Evolutionary conservation across 106 monocot genomes (phyloP), one percentile per base, ranked within the genome.

Genomic region (Dioscorea dumetorum): DNA sequence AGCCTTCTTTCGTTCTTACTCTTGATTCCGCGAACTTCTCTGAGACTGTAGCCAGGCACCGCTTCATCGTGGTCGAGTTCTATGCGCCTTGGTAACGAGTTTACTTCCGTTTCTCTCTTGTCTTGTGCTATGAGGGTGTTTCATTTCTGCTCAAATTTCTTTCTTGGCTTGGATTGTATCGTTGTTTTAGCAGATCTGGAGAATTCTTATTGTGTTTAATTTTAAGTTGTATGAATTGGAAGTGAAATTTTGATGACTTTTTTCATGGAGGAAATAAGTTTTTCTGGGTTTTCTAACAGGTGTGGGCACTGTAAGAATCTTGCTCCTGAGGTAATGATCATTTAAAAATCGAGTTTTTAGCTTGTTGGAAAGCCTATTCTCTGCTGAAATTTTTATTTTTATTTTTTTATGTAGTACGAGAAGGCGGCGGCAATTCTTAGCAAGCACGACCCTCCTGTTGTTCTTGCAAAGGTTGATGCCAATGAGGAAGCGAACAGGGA

Each of bases 381-480:
- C 5, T 19, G 54, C 15, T 16, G 5, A 54, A 19, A 19, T 1
- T 54, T 19, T 54, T 1, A 54, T 19, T 19, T 91, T 66, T 18
- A 1, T 33, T 32, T 64, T 11, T 34, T 64, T 33, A 17, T 62
- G 23, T 12, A 97, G 97, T 97, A 89, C 75, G 97, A 97, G 78
- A 92, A 89, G 64, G 97, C 92, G 32, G 97, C 97, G 48, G 73
- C 78, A 15, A 23, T 73, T 18, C 57, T 97, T 62, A 86, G 72
- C 49, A 74, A 76, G 66, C 84, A 97, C 61, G 87, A 92, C 49
- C 88, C 88, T 61, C 91, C 91, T 2, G 67, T 97, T 49, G 81
- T 89, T 79, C 88, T 97, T 66, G 91, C 97, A 18, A 97, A 97
- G 73, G 83, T 97, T 60, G 84, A 97, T 72, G 86, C 86, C 62